Percentiles rank a stretch among this genome's conserved stretches.
Conservation (phyloP, 257 asterid genomes). For the Jaltomata sinuosa region DNA sequence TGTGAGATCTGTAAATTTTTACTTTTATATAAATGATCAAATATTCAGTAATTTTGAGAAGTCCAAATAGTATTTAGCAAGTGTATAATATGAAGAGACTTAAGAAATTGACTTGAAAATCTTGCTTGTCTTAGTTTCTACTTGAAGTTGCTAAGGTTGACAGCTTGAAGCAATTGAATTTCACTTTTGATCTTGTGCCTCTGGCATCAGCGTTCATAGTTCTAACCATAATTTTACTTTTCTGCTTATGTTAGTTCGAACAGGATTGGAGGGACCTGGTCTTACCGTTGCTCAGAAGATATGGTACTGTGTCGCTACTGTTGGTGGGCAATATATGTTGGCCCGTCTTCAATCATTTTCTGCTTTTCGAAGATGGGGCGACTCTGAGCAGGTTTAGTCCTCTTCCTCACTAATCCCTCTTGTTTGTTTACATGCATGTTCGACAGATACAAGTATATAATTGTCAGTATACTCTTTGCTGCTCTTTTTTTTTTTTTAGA, state of each 20-base stretch:
- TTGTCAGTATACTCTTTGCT: neutral
- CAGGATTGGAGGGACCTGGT: conserved; percentile 20
- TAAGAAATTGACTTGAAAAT: neutral
- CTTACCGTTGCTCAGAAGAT: conserved; percentile 76
- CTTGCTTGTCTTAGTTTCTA: neutral
- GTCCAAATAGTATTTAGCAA: neutral
- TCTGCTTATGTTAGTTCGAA: neutral
- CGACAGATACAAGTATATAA: neutral
- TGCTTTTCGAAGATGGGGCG: conserved; percentile 91
- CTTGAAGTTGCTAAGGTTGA: neutral
- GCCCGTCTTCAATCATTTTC: conserved; percentile 83
- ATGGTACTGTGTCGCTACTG: conserved; percentile 80
- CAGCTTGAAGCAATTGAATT: neutral
- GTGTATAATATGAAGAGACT: neutral
- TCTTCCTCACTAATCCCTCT: neutral
- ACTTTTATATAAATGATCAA: neutral
- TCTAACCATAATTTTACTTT: neutral
- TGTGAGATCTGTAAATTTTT: neutral
- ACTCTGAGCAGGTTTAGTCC: conserved; percentile 68
- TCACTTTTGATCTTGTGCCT: neutral
- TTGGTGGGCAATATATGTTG: conserved; percentile 93
- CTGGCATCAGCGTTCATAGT: neutral
- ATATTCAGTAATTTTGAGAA: neutral
- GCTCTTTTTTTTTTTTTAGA: too few relatives aligned
- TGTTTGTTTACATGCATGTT: neutral